Evolutionary conservation across 768 basidiomycete genomes (phyloP).

Genomic region (Suillus clintonianus): DNA sequence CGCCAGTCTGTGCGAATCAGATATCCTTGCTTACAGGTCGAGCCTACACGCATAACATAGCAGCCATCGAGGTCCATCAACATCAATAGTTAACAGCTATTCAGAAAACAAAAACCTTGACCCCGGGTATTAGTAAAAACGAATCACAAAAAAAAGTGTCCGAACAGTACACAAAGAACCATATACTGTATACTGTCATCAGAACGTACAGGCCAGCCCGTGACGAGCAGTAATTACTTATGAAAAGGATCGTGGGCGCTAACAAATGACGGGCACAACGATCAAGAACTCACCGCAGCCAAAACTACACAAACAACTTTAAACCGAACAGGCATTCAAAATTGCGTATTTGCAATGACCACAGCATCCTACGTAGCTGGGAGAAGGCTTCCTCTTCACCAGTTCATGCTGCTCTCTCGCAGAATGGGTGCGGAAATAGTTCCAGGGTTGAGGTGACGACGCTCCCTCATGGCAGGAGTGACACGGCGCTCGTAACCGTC

Average conservation of each 20-base stretch:
- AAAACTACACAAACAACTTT: slow-evolving; percentile 26
- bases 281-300: slow-evolving; percentile 21
- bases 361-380: neutral
- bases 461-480: slow-evolving; percentile 48
- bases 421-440: slow-evolving; percentile 77
- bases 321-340: slow-evolving; percentile 20
- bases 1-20: neutral
- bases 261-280: slow-evolving; percentile 7
- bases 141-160: slow-evolving; percentile 10
- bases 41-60: neutral
- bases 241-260: slow-evolving; percentile 8
- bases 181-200: slow-evolving; percentile 2
- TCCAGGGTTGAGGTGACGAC: slow-evolving; percentile 57
- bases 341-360: neutral
- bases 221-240: slow-evolving; percentile 9
- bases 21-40: neutral
- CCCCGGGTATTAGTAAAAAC: slow-evolving; percentile 5
- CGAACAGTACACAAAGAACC: slow-evolving; percentile 14
- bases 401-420: slow-evolving; percentile 83
- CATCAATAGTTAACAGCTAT: neutral
- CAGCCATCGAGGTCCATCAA: slow-evolving; percentile 4
- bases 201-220: slow-evolving; percentile 26
- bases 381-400: slow-evolving; percentile 45
- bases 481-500: slow-evolving; percentile 36
- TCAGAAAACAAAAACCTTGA: slow-evolving; percentile 3